Percentiles rank a stretch among this genome's conserved stretches.
These are phyloP conservation scores for Coniochaeta prunicola DNA, from an alignment of 2,329 filamentous ascomycete genomes.

Conservation along the genomic window DNA sequence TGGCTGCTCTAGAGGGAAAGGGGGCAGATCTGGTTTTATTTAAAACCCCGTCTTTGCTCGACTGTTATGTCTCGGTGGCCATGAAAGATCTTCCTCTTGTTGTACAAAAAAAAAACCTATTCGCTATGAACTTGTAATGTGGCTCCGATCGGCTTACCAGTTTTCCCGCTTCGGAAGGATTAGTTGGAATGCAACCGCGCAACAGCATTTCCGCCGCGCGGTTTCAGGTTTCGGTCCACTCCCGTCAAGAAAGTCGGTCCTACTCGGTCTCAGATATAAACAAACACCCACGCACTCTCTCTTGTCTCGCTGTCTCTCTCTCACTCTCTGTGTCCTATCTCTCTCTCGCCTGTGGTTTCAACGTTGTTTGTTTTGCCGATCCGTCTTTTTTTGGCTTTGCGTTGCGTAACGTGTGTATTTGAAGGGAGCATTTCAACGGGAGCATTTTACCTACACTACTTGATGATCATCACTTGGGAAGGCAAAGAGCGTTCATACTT, in stretches of 20 bases:
- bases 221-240: background rate
- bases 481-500: background rate
- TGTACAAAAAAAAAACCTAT: slow-evolving; percentile 1
- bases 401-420: background rate
- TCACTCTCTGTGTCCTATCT: background rate
- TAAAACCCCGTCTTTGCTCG: too few species aligned
- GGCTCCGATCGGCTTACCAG: background rate
- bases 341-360: background rate
- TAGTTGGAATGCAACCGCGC: background rate
- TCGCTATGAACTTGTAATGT: slow-evolving; percentile 1
- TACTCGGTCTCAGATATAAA: background rate
- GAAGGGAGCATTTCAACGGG: background rate
- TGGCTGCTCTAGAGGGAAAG: background rate
- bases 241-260: background rate
- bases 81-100: background rate
- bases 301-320: background rate
- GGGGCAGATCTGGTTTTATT: too few species aligned
- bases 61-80: background rate
- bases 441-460: background rate
- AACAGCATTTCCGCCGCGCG: background rate
- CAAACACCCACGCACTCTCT: background rate
- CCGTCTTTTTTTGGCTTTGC: too few species aligned
- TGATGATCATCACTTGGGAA: background rate
- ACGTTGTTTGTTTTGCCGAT: background rate
- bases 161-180: background rate